Conservation (phyloP, 768 basidiomycete species). For the Strobilomyces dryophilus region DNA sequence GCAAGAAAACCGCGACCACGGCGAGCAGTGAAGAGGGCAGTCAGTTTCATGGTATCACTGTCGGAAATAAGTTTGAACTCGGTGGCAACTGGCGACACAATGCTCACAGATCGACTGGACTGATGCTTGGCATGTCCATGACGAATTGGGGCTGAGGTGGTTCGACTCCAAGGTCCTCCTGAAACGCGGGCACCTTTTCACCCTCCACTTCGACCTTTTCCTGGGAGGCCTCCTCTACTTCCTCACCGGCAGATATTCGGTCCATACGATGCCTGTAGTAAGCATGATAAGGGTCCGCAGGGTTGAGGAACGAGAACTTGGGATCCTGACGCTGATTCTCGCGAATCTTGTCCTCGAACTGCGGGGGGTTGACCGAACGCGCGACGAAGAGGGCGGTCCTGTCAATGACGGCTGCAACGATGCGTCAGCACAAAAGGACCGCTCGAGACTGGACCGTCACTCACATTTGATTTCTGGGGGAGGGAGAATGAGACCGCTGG, state of each 20-base stretch:
- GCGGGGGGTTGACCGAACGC: conserved; percentile 86
- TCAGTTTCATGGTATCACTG: conserved; percentile 94
- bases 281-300: conserved; percentile 95
- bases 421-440: conserved; percentile 5
- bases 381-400: conserved; percentile 90
- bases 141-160: conserved; percentile 82
- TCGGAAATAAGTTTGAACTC: conserved; percentile 1
- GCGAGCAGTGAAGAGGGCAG: conserved; percentile 92
- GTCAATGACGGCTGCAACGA: conserved; percentile 79
- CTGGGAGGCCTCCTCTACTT: conserved; percentile 53
- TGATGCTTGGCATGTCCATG: conserved; percentile 83
- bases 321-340: conserved; percentile 95
- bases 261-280: conserved; percentile 95
- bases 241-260: conserved; percentile 70
- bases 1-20: conserved; percentile 85
- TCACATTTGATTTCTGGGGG: conserved; percentile 93
- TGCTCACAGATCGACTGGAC: conserved; percentile 86
- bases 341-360: conserved; percentile 96
- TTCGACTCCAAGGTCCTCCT: conserved; percentile 64
- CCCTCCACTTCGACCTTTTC: conserved; percentile 40
- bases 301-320: conserved; percentile 98
- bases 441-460: conserved; percentile 5
- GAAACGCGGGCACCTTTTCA: conserved; percentile 30
- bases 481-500: conserved; percentile 88
- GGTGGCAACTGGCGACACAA: neutral